phyloP scores from a whole-genome alignment of 345 rosid species.

The Sisymbrium altissimum region DNA sequence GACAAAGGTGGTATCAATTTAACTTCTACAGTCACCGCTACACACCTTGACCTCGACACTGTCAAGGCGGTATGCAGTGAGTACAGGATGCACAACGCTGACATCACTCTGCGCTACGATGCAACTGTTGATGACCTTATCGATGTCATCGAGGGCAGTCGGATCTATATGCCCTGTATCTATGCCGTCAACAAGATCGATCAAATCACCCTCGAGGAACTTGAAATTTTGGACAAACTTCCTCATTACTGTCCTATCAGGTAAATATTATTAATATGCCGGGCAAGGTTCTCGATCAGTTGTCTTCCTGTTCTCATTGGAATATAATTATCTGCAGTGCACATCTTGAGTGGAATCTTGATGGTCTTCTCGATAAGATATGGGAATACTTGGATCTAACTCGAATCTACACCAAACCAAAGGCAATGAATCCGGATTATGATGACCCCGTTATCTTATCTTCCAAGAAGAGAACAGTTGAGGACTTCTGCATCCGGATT shows the following conservation, averaged over 20 bases:
- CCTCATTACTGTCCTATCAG: slow-evolving; percentile 99
- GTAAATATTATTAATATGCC: slow-evolving; percentile 28
- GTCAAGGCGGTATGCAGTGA: slow-evolving; percentile 98
- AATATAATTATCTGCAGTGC: slow-evolving; percentile 45
- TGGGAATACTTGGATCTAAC: slow-evolving; percentile 94
- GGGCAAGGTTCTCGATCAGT: neutral
- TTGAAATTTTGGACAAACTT: slow-evolving; percentile 92
- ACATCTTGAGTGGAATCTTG: slow-evolving; percentile 97
- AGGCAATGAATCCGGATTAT: slow-evolving; percentile 96
- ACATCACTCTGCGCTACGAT: slow-evolving; percentile 87
- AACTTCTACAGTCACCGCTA: slow-evolving; percentile 76
- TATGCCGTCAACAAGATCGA: slow-evolving; percentile 93
- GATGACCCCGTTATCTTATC: slow-evolving; percentile 95
- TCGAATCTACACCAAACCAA: slow-evolving; percentile 92
- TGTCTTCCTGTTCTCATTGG: neutral
- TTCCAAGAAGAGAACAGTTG: slow-evolving; percentile 81
- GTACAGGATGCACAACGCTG: slow-evolving; percentile 95
- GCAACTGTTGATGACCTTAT: slow-evolving; percentile 99
- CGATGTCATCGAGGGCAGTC: slow-evolving; percentile 96
- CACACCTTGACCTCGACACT: slow-evolving; percentile 91
- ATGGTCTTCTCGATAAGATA: slow-evolving; percentile 82
- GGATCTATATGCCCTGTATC: slow-evolving; percentile 98
- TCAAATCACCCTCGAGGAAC: slow-evolving; percentile 92
- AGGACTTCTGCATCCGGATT: slow-evolving; percentile 82
- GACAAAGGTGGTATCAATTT: slow-evolving; percentile 97